These are phyloP conservation scores for Aspergillus glaucus DNA, from an alignment of 2,329 filamentous ascomycete species.

Conservation along the genomic window DNA sequence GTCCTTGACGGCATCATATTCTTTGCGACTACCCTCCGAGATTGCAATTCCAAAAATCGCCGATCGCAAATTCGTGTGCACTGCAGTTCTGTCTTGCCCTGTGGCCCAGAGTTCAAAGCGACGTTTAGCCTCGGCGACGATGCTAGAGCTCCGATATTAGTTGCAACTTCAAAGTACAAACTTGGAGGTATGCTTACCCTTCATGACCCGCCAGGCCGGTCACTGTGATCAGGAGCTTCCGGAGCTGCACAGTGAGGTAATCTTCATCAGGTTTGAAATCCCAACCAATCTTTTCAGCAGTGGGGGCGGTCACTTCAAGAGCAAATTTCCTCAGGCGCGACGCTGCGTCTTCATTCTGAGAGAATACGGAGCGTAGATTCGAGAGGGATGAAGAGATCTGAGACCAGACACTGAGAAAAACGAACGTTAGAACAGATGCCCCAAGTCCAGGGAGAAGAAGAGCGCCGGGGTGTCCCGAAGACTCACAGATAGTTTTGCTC, in stretches of 20 bases:
- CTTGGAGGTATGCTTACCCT: conserved; percentile 46
- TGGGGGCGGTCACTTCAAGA: conserved; percentile 66
- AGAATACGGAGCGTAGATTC: conserved; percentile 78
- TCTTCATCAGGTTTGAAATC: conserved; percentile 71
- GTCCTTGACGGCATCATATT: conserved; percentile 69
- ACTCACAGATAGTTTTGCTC: conserved; percentile 71
- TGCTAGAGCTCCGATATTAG: conserved; percentile 37
- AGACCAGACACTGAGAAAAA: conserved; percentile 62
- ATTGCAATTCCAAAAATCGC: conserved; percentile 76
- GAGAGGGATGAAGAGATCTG: conserved; percentile 72
- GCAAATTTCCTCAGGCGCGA: conserved; percentile 71
- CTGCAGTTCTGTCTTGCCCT: conserved; percentile 57
- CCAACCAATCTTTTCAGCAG: conserved; percentile 78
- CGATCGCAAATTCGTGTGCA: conserved; percentile 74
- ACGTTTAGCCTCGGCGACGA: conserved; percentile 65
- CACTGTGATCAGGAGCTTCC: conserved; percentile 69
- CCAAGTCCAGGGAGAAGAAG: not conserved
- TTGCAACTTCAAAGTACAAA: not conserved
- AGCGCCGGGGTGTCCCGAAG: not conserved
- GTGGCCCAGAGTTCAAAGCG: conserved; percentile 75
- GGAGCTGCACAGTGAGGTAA: conserved; percentile 73
- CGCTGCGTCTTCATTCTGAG: conserved; percentile 65
- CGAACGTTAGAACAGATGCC: not conserved
- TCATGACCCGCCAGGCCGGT: conserved; percentile 73
- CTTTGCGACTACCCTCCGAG: conserved; percentile 62